Evolutionary conservation across 2,329 filamentous ascomycete species (phyloP).

Genomic region (Pseudogymnoascus sp.): DNA sequence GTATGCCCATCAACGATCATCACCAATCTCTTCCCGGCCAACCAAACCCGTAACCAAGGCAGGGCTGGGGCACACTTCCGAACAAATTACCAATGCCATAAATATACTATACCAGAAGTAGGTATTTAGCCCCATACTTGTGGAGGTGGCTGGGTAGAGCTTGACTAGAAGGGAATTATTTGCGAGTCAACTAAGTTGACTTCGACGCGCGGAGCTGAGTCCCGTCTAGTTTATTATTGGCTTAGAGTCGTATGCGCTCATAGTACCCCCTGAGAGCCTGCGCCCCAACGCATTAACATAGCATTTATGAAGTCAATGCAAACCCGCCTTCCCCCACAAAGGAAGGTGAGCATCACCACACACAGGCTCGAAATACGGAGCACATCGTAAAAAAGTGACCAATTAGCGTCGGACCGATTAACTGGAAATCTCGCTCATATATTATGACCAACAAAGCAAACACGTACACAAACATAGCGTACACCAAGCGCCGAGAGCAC

Average conservation of each 20-base stretch:
- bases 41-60: not conserved
- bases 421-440: slow-evolving; percentile 2
- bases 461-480: not conserved
- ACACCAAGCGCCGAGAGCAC: not conserved
- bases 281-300: not conserved
- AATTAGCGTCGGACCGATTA: not conserved
- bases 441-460: not conserved
- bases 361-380: not conserved
- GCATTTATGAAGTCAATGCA: not conserved
- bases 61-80: not conserved
- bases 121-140: not conserved
- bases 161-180: not conserved
- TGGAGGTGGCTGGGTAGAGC: not conserved
- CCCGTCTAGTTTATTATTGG: not conserved
- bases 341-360: not conserved
- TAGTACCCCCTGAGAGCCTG: not conserved
- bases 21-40: not conserved
- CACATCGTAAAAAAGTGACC: not conserved
- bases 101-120: not conserved
- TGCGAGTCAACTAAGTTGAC: not conserved
- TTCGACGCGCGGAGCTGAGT: not conserved
- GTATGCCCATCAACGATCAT: not conserved
- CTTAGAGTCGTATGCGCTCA: not conserved
- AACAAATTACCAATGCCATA: not conserved
- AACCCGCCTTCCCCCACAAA: not conserved